phyloP scores from a whole-genome alignment of 2,329 filamentous ascomycete genomes.

The Botrytis porri region DNA sequence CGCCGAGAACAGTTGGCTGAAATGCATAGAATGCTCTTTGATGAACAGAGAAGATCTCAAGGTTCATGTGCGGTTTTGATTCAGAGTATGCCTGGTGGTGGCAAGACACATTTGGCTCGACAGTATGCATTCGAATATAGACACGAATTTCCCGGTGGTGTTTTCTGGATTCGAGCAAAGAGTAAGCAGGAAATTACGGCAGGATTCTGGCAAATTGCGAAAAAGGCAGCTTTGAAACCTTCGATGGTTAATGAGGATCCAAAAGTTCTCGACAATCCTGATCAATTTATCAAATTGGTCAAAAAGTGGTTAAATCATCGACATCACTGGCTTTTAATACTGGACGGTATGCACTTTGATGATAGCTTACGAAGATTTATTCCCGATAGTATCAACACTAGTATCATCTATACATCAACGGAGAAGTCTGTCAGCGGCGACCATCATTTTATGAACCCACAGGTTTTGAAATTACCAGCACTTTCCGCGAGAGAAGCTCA shows the following conservation, averaged over 20 bases:
- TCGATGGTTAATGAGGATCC: constrained; percentile 35
- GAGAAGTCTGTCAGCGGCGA: constrained; percentile 55
- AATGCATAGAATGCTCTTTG: constrained; percentile 58
- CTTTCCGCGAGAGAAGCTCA: constrained; percentile 57
- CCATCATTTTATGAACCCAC: constrained; percentile 57
- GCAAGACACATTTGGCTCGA: constrained; percentile 66
- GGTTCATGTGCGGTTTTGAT: constrained; percentile 64
- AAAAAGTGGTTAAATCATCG: constrained; percentile 59
- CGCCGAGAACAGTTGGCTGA: constrained; percentile 56
- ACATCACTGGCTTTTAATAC: constrained; percentile 64
- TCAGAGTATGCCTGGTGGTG: constrained; percentile 61
- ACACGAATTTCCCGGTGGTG: constrained; percentile 59
- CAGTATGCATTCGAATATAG: constrained; percentile 63
- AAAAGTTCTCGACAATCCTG: constrained; percentile 36
- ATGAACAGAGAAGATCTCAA: constrained; percentile 51
- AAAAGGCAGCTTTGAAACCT: constrained; percentile 48
- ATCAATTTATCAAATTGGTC: constrained; percentile 55
- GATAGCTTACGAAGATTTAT: constrained; percentile 57
- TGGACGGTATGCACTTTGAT: constrained; percentile 65
- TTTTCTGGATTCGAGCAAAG: constrained; percentile 68
- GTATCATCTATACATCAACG: constrained; percentile 67
- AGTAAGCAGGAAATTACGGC: constrained; percentile 56
- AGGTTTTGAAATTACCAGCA: constrained; percentile 53
- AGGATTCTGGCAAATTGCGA: constrained; percentile 65
- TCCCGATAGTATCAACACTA: constrained; percentile 60